These are phyloP conservation scores for Gossypium stocksii DNA, from an alignment of 345 rosid genomes.

Conservation along the genomic window DNA sequence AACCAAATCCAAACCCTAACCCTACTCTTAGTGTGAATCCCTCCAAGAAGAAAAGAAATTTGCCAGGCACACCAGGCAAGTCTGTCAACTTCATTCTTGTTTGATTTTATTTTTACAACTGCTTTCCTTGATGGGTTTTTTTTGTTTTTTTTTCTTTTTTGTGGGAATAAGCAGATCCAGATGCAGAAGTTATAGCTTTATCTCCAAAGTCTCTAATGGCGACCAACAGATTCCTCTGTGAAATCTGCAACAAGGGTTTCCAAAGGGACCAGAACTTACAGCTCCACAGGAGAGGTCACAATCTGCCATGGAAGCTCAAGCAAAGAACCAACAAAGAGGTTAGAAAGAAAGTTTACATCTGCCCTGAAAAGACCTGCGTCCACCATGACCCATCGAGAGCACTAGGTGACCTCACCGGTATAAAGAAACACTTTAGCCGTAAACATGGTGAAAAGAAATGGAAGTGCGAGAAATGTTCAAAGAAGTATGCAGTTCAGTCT, in stretches of 20 bases:
- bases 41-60: constrained; percentile 40
- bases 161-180: constrained; percentile 48
- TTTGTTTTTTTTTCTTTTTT: neutral
- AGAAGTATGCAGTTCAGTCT: constrained; percentile 79
- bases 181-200: constrained; percentile 81
- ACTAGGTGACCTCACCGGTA: constrained; percentile 16
- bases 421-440: constrained; percentile 19
- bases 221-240: constrained; percentile 76
- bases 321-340: constrained; percentile 69
- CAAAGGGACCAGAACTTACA: constrained; percentile 89
- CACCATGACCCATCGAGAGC: constrained; percentile 20
- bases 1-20: constrained; percentile 43
- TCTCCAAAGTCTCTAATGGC: constrained; percentile 79
- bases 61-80: constrained; percentile 21
- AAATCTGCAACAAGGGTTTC: constrained; percentile 88
- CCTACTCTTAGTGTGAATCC: constrained; percentile 29
- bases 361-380: constrained; percentile 22
- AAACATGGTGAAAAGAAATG: constrained; percentile 22
- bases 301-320: constrained; percentile 90
- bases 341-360: constrained; percentile 40
- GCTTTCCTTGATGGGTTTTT: neutral
- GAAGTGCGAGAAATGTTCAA: constrained; percentile 64
- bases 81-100: neutral
- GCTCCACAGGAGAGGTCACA: constrained; percentile 81
- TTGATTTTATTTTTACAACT: neutral